phyloP scores from a whole-genome alignment of 805 yeast genomes.

The Isabelozyma rhagii region DNA sequence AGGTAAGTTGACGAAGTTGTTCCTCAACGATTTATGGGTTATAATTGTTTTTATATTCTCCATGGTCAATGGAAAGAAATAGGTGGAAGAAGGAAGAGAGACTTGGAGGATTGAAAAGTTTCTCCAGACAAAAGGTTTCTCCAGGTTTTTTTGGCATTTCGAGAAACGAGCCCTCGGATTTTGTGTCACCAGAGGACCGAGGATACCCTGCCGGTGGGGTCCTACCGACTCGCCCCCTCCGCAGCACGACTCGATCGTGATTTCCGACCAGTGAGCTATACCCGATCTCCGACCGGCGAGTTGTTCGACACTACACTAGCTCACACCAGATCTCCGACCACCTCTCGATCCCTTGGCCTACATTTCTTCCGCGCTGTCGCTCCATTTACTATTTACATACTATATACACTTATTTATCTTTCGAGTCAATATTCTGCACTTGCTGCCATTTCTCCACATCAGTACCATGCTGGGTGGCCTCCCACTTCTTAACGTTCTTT shows the following conservation, averaged over 20 bases:
- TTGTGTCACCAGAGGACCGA: not conserved
- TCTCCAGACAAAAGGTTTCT: not conserved
- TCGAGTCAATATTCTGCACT: slow-evolving; percentile 10
- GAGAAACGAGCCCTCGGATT: not conserved
- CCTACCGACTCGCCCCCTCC: no score
- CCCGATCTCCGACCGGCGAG: no score
- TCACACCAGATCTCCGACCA: no score
- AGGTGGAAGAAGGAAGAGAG: no score
- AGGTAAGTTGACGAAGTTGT: slow-evolving; percentile 57
- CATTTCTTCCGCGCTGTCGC: no score
- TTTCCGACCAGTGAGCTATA: no score
- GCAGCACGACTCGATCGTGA: no score
- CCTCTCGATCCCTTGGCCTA: no score
- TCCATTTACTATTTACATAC: not conserved
- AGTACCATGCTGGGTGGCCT: slow-evolving; percentile 9
- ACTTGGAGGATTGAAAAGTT: no score
- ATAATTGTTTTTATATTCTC: slow-evolving; percentile 32
- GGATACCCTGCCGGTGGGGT: not conserved
- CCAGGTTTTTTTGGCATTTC: not conserved
- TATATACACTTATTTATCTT: not conserved
- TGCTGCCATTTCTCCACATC: slow-evolving; percentile 26
- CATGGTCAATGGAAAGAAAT: slow-evolving; percentile 17
- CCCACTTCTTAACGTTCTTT: slow-evolving; percentile 28
- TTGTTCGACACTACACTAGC: not conserved
- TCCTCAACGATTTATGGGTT: slow-evolving; percentile 31